Conservation (phyloP, 257 asterid species). For the Penstemon eatonii region DNA sequence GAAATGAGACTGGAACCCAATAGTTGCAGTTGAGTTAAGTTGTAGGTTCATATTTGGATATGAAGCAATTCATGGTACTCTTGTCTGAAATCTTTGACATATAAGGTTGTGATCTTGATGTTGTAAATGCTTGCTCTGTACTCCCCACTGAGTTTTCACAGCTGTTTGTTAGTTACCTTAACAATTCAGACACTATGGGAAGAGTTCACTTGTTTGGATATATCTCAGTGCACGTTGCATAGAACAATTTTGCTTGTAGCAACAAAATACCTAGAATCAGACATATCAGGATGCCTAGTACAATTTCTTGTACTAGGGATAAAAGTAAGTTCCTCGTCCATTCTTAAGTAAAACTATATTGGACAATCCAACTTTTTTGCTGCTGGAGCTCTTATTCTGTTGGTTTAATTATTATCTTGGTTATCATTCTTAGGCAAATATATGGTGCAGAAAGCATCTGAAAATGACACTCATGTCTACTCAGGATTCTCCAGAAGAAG, state of each 20-base stretch:
- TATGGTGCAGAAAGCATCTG: conserved; percentile 90
- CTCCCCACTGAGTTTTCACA: conserved; percentile 8
- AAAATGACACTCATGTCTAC: conserved; percentile 88
- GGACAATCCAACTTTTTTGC: conserved; percentile 14
- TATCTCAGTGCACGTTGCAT: conserved; percentile 85
- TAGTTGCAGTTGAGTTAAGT: conserved; percentile 3
- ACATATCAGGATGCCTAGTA: conserved; percentile 59
- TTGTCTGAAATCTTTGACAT: conserved; percentile 10
- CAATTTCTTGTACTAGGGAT: conserved; percentile 66
- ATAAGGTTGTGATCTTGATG: conserved; percentile 8
- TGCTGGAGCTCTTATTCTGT: conserved; percentile 3
- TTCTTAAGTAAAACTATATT: not conserved
- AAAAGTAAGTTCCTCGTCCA: conserved; percentile 49
- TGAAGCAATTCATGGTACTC: not conserved
- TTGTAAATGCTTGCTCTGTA: not conserved
- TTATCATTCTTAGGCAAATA: conserved; percentile 54
- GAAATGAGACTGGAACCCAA: conserved; percentile 7
- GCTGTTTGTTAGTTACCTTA: conserved; percentile 44
- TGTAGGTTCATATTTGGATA: conserved; percentile 20
- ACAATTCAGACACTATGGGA: conserved; percentile 77
- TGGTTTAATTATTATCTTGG: conserved; percentile 18
- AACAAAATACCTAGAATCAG: conserved; percentile 58
- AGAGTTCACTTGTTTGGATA: conserved; percentile 85
- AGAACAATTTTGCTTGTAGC: conserved; percentile 71
- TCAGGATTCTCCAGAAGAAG: conserved; percentile 94